Evolutionary conservation across 805 yeast genomes (phyloP).

Genomic region (Kazachstania kunashirensis): DNA sequence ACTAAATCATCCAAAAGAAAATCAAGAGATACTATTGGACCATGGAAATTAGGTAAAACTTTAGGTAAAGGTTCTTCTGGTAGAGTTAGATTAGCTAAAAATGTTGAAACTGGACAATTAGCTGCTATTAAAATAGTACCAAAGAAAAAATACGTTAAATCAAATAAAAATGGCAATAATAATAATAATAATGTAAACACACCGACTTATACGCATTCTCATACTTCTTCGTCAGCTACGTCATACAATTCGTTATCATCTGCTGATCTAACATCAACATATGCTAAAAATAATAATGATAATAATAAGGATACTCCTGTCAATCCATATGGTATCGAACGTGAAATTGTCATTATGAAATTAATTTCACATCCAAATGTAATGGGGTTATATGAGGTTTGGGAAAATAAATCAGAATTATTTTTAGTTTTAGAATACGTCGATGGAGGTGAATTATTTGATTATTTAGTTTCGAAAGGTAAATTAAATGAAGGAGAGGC

Average conservation of each 20-base stretch:
- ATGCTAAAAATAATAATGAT: slow-evolving; percentile 7
- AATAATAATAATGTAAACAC: not conserved
- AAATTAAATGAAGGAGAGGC: slow-evolving; percentile 67
- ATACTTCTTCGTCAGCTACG: slow-evolving; percentile 3
- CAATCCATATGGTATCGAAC: slow-evolving; percentile 84
- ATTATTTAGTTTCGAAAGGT: slow-evolving; percentile 57
- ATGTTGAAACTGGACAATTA: slow-evolving; percentile 56
- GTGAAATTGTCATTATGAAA: slow-evolving; percentile 97
- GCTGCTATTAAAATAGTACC: slow-evolving; percentile 82
- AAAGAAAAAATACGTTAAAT: slow-evolving; percentile 33
- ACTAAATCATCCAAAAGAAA: slow-evolving; percentile 26
- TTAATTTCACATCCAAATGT: slow-evolving; percentile 88
- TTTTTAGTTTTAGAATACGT: slow-evolving; percentile 73
- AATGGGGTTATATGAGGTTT: slow-evolving; percentile 87
- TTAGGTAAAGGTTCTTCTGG: slow-evolving; percentile 80
- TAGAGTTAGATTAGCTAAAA: slow-evolving; percentile 65
- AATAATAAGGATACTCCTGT: slow-evolving; percentile 9
- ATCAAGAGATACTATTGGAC: slow-evolving; percentile 49
- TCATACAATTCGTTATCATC: slow-evolving; percentile 12
- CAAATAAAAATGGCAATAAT: slow-evolving; percentile 19
- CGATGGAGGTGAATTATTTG: slow-evolving; percentile 82
- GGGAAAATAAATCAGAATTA: slow-evolving; percentile 92
- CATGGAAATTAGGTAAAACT: slow-evolving; percentile 74
- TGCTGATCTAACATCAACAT: slow-evolving; percentile 8
- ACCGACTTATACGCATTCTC: no score